Evolutionary conservation across 768 basidiomycete species (phyloP), one percentile per base, ranked within the genome.

Genomic region (Lentinula raphanica): DNA sequence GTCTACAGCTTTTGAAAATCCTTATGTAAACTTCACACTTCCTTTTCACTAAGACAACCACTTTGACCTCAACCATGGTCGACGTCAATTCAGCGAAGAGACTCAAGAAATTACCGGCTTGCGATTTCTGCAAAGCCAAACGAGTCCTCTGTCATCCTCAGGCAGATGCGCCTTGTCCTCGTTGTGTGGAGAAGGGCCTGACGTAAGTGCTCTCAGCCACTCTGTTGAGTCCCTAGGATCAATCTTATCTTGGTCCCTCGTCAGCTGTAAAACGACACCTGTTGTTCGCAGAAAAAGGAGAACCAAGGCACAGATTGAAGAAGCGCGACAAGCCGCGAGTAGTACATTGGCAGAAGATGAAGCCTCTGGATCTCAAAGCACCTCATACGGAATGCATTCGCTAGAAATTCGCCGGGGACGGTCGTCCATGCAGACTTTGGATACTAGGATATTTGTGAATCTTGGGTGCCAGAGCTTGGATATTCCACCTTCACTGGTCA

Each of bases 251-350:
- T 17, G 39, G 21, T 42, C 9, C 23, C 40, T n/a, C 3, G 54
- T 31, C 39, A 62, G 60, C 25, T 62, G 61, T 53, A 56, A 39
- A 44, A 62, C 58, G 7, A 59, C 60, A 12, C 56, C 56, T 11
- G 56, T 49, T 25, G n/a, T 38, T 48, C 45, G 56, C 7, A 15
- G 32, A 25, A 46, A 49, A 38, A 29, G 56, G 13, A 46, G 46
- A 36, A 35, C 56, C 1, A 46, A 49, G 49, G 45, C 44, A 3
- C 29, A 48, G 31, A 25, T 57, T 15, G 45, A 57, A 31, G 5
- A 46, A 49, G 46, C 36, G n/a, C n/a, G n/a, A 19, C 28, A 12
- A 23, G 29, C 31, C 23, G 13, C 13, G 40, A 17, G 1, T 12
- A 32, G n/a, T 36, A 19, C 49, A 12, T n/a, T n/a, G 19, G 40